A percentile compares a stretch with the other conserved stretches of the same genome.
Evolutionary conservation across 1,284 basidiomycete genomes (phyloP).

Genomic region (Tilletia walkeri): DNA sequence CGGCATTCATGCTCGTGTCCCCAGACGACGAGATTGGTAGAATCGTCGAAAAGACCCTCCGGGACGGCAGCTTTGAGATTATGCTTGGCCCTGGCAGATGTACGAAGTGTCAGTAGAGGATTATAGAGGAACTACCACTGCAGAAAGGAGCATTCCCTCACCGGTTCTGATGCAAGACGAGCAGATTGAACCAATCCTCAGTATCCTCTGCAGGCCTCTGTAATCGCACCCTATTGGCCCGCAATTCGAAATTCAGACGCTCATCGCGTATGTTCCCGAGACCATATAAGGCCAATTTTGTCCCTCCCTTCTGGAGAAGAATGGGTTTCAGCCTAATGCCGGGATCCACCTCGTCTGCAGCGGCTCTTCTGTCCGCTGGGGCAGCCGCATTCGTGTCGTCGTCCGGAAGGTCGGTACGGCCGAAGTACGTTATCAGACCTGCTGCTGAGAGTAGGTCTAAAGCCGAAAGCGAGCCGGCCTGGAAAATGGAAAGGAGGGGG

Average conservation of each 20-base stretch:
- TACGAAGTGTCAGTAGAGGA: neutral
- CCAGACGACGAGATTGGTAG: slow-evolving; percentile 90
- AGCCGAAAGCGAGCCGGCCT: slow-evolving; percentile 84
- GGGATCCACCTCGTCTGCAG: slow-evolving; percentile 58
- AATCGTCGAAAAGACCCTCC: slow-evolving; percentile 95
- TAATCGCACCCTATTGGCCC: slow-evolving; percentile 91
- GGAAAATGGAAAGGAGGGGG: neutral
- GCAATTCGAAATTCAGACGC: slow-evolving; percentile 90
- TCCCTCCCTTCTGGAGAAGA: slow-evolving; percentile 82
- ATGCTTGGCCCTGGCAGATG: slow-evolving; percentile 74
- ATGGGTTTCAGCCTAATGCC: slow-evolving; percentile 88
- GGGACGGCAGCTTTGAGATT: slow-evolving; percentile 89
- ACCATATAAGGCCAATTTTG: slow-evolving; percentile 84
- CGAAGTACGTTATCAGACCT: slow-evolving; percentile 95
- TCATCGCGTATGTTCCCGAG: slow-evolving; percentile 96
- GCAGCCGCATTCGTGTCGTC: slow-evolving; percentile 27
- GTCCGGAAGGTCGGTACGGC: slow-evolving; percentile 65
- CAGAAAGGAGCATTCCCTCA: slow-evolving; percentile 56
- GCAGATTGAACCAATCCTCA: slow-evolving; percentile 86
- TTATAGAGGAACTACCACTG: neutral
- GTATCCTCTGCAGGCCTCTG: slow-evolving; percentile 80
- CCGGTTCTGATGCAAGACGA: slow-evolving; percentile 95
- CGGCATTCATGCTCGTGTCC: slow-evolving; percentile 98
- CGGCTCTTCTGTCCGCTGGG: neutral
- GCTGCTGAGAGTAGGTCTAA: slow-evolving; percentile 91